Evolutionary conservation across 2,329 filamentous ascomycete species (phyloP), one percentile per base, ranked within the genome.

Genomic region (Polychaeton citri): DNA sequence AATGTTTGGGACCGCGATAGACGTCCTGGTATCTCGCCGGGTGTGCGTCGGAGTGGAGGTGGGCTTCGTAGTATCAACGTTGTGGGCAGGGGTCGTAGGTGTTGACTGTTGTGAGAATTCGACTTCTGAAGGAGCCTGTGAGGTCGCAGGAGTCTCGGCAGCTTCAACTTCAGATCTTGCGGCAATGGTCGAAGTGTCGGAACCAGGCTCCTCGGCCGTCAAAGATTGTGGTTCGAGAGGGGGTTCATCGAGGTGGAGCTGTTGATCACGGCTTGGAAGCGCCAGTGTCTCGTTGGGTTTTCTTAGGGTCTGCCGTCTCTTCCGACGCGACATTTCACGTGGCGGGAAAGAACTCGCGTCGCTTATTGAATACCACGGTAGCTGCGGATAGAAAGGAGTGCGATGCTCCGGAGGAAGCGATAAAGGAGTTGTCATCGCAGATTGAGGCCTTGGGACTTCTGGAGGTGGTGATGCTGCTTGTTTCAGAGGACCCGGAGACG

Each of bases 281-380:
- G 72, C 66, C n/a, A 67, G 50, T 17, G 60, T 47, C 30, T 60
- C 61, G 21, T 57, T 57, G 4, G 57, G 51, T 8, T 51, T 48
- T 18, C 58, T 58, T 16, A 57, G 51, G 32, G 55, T 57, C 34
- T 54, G 51, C 38, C 60, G 52, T 43, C 59, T 52, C 35, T 69
- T 63, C 45, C 65, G 63, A 46, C 63, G 61, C 35, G 61, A 58
- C 10, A 64, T 61, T 33, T 63, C 61, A 49, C 65, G 63, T 12
- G 65, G 54, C 3, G 74, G 73, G 47, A 78, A 77, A 2, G 64
- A 57, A 20, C 57, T 33, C 16, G 40, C 37, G 19, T 69, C 66
- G 12, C 69, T 64, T 19, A 69, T 64, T 9, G 73, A 78, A 21
- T 73, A 63, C 74, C 74, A 78, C 8, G 74, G 74, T 15, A 78